phyloP scores from a whole-genome alignment of 768 basidiomycete genomes.

The Ramaria sp. region DNA sequence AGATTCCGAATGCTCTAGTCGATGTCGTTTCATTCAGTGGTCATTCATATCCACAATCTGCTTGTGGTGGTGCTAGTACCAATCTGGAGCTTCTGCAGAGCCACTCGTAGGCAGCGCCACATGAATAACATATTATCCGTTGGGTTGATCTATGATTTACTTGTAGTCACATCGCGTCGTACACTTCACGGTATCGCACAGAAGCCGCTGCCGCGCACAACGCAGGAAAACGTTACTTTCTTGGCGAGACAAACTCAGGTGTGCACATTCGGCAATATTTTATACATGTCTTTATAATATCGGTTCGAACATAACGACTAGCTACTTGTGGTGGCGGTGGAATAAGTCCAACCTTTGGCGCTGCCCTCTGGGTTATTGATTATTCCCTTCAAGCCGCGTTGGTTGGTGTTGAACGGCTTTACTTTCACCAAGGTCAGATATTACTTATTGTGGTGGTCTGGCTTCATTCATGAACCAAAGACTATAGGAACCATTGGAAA shows the following conservation, averaged over 20 bases:
- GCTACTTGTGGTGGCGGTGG: slow-evolving; percentile 32
- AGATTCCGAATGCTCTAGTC: slow-evolving; percentile 14
- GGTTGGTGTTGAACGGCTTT: slow-evolving; percentile 25
- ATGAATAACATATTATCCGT: neutral
- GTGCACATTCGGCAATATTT: neutral
- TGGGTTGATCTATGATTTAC: neutral
- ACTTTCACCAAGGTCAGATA: slow-evolving; percentile 27
- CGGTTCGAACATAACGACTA: slow-evolving; percentile 7
- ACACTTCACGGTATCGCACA: slow-evolving; percentile 20
- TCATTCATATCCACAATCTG: slow-evolving; percentile 29
- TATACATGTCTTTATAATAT: too few relatives aligned
- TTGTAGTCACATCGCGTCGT: slow-evolving; percentile 25
- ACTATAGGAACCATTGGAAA: slow-evolving; percentile 24
- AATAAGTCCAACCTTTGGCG: slow-evolving; percentile 30
- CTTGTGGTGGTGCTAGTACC: slow-evolving; percentile 26
- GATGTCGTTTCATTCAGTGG: slow-evolving; percentile 22
- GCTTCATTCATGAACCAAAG: neutral
- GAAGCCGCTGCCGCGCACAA: slow-evolving; percentile 25
- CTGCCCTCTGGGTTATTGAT: slow-evolving; percentile 31
- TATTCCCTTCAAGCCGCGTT: slow-evolving; percentile 29
- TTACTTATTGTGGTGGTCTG: neutral
- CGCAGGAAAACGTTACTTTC: slow-evolving; percentile 25
- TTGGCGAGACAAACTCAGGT: slow-evolving; percentile 33
- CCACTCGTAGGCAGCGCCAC: slow-evolving; percentile 20
- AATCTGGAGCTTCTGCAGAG: slow-evolving; percentile 25